Evolutionary conservation across 495 filamentous ascomycete genomes (phyloP).

Genomic region (Annulohypoxylon stygium): DNA sequence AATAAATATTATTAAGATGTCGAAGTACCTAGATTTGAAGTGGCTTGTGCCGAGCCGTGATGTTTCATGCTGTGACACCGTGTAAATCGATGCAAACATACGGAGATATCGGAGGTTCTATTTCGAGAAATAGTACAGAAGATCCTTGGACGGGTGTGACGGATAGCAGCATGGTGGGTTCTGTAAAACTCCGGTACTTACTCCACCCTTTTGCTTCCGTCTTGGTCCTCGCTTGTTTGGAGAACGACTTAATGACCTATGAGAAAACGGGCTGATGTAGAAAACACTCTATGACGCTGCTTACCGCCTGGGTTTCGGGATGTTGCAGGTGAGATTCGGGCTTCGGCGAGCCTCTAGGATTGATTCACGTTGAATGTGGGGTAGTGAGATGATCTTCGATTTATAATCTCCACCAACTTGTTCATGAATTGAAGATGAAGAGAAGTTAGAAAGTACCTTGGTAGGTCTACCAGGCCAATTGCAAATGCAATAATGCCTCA

Average conservation of each 20-base stretch:
- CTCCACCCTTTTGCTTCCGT: not conserved
- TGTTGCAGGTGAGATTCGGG: not conserved
- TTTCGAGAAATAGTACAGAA: not conserved
- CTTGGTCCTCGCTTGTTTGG: not conserved
- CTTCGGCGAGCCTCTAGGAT: not conserved
- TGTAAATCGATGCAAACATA: not conserved
- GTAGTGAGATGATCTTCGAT: constrained; percentile 1
- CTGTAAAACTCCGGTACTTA: not conserved
- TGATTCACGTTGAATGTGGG: constrained; percentile 6
- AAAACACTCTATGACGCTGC: not conserved
- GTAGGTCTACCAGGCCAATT: not conserved
- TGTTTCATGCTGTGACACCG: not conserved
- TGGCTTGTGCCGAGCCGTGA: not conserved
- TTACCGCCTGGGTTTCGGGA: not conserved
- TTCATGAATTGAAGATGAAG: not conserved
- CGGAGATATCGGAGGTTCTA: constrained; percentile 1
- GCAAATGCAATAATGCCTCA: not conserved
- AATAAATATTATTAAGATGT: not conserved
- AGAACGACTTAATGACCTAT: not conserved
- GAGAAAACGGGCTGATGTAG: not conserved
- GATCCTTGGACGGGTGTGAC: not conserved
- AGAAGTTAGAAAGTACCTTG: not conserved
- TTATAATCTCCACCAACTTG: not conserved
- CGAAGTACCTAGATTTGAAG: not conserved
- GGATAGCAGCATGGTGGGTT: not conserved